These are phyloP conservation scores for Isoetes engelmannii DNA, from an alignment of 83 land plant genomes.

Conservation along the genomic window DNA sequence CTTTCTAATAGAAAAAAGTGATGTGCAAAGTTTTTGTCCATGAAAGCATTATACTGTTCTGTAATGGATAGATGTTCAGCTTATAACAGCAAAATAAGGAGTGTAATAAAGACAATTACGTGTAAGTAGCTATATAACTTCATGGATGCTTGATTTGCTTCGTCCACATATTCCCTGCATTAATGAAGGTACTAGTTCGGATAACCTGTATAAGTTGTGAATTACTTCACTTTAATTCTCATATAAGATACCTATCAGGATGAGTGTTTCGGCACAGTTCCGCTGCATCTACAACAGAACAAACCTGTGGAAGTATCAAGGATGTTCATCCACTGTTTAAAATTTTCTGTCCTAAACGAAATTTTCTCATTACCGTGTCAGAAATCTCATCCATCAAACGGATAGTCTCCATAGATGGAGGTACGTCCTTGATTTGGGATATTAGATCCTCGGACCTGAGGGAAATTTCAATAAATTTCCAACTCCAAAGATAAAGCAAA, in stretches of 20 bases:
- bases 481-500: conserved; percentile 3
- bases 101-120: conserved; percentile 41
- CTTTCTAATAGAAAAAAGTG: too few species aligned
- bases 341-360: too few species aligned
- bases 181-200: too few species aligned
- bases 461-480: not conserved
- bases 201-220: too few species aligned
- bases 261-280: conserved; percentile 93
- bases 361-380: conserved; percentile 42
- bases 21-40: too few species aligned
- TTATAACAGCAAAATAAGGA: too few species aligned
- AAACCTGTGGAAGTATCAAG: conserved; percentile 40
- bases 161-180: conserved; percentile 77
- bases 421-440: conserved; percentile 45
- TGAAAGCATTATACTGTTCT: too few species aligned
- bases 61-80: too few species aligned
- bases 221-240: too few species aligned
- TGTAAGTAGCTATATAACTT: conserved; percentile 73
- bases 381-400: conserved; percentile 89
- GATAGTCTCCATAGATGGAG: conserved; percentile 66
- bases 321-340: too few species aligned
- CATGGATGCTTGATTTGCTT: conserved; percentile 78
- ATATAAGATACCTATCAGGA: conserved; percentile 59
- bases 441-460: conserved; percentile 74
- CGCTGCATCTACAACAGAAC: conserved; percentile 91